These are phyloP conservation scores for Garcia nutans DNA, from an alignment of 345 rosid species.

Conservation along the genomic window DNA sequence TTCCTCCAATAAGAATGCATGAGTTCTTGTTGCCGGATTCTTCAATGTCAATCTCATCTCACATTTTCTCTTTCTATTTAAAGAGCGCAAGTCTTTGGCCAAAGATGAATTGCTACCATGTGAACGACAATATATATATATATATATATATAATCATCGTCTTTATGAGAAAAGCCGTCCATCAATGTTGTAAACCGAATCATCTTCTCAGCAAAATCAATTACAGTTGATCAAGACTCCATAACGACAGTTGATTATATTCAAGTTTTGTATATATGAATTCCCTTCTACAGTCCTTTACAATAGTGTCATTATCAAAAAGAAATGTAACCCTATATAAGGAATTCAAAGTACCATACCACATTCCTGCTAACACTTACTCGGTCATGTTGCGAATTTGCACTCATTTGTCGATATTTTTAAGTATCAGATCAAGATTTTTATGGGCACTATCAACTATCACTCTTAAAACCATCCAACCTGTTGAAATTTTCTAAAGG, in stretches of 20 bases:
- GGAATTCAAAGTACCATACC: conserved; percentile 12
- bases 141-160: not conserved
- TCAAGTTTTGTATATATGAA: too few species aligned
- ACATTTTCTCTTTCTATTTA: not conserved
- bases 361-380: conserved; percentile 11
- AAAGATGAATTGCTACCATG: conserved; percentile 10
- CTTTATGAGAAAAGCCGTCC: not conserved
- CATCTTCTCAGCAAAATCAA: not conserved
- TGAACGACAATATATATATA: conserved; percentile 15
- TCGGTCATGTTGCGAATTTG: conserved; percentile 14
- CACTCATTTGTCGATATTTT: conserved; percentile 19
- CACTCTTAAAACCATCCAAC: conserved; percentile 16
- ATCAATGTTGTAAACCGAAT: conserved; percentile 12
- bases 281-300: conserved; percentile 12
- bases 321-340: conserved; percentile 16
- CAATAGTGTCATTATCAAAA: conserved; percentile 16
- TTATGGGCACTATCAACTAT: conserved; percentile 13
- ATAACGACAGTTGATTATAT: too few species aligned
- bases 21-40: conserved; percentile 23
- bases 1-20: not conserved
- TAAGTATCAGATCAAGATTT: conserved; percentile 11
- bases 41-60: conserved; percentile 18
- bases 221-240: too few species aligned
- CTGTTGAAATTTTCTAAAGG: conserved; percentile 4
- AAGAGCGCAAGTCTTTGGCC: not conserved